phyloP scores from a whole-genome alignment of 2,329 filamentous ascomycete genomes.

The Ophiostoma novo-ulmi region DNA sequence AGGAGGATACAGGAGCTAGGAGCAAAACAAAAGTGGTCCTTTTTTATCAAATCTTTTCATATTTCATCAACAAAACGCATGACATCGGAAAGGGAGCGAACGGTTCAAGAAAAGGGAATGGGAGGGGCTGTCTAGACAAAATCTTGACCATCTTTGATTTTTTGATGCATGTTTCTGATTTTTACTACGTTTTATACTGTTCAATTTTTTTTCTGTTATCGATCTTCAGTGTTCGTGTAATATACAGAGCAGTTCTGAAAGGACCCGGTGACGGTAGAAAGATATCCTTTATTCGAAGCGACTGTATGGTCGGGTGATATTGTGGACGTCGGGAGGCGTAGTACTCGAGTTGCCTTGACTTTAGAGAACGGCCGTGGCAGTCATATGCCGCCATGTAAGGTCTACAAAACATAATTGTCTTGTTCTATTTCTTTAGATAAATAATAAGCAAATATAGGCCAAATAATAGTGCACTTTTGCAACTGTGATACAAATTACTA shows the following conservation, averaged over 20 bases:
- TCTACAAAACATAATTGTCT: neutral
- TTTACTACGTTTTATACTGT: constrained; percentile 13
- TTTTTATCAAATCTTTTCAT: constrained; percentile 10
- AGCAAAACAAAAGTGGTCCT: constrained; percentile 12
- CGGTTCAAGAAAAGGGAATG: constrained; percentile 17
- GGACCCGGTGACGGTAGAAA: neutral
- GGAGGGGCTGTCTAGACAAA: constrained; percentile 21
- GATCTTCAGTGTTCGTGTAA: neutral
- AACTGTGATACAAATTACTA: neutral
- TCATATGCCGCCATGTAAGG: neutral
- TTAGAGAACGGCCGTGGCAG: neutral
- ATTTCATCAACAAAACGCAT: constrained; percentile 1
- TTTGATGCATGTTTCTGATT: constrained; percentile 12
- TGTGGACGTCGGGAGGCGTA: too few species aligned
- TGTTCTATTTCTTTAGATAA: neutral
- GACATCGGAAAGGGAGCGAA: constrained; percentile 10
- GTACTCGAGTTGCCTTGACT: neutral
- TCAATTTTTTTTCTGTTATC: neutral
- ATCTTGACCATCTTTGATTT: constrained; percentile 17
- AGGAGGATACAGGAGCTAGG: neutral
- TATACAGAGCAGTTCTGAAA: neutral
- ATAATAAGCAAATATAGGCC: neutral
- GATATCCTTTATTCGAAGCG: neutral
- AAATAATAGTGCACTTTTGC: neutral
- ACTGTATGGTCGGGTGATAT: neutral